Conservation (phyloP, 108 stramenopile genomes). For the Skeletonema menzelii region DNA sequence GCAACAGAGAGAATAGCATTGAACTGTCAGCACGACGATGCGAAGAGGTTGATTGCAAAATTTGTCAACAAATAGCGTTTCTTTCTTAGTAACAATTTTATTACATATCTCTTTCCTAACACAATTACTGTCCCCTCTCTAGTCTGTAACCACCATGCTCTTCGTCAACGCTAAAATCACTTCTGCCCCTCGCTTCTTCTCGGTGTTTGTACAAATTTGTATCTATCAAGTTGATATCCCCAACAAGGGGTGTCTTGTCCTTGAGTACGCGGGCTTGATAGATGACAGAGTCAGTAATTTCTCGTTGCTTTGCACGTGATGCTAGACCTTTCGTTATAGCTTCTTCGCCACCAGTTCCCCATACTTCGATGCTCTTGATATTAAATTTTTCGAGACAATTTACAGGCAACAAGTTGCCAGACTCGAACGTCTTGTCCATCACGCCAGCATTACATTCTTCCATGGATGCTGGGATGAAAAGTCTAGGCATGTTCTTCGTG, state of each 20-base stretch:
- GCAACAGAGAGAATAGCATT: constrained; percentile 59
- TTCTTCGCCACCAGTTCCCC: constrained; percentile 43
- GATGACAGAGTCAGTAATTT: constrained; percentile 34
- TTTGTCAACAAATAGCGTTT: constrained; percentile 57
- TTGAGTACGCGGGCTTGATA: constrained; percentile 38
- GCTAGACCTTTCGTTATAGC: constrained; percentile 32
- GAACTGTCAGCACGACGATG: constrained; percentile 57
- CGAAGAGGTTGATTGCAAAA: constrained; percentile 53
- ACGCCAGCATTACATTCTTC: constrained; percentile 43
- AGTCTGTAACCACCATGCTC: constrained; percentile 49
- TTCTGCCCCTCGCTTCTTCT: constrained; percentile 36
- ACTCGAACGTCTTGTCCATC: constrained; percentile 44
- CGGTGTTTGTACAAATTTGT: constrained; percentile 42
- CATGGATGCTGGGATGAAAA: constrained; percentile 46
- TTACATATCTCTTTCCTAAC: neutral
- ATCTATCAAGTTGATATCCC: constrained; percentile 44
- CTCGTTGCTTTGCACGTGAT: constrained; percentile 23
- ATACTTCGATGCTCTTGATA: constrained; percentile 46
- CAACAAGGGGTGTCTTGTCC: constrained; percentile 36
- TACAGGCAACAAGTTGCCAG: constrained; percentile 35
- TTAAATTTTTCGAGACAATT: constrained; percentile 44
- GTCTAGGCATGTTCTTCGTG: constrained; percentile 33
- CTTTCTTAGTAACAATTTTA: neutral
- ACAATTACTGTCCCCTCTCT: constrained; percentile 27
- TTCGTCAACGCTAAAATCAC: constrained; percentile 41